Percentiles rank a stretch among this genome's conserved stretches.
phyloP scores from a whole-genome alignment of 2,329 filamentous ascomycete species.

The Aspergillus sp. region DNA sequence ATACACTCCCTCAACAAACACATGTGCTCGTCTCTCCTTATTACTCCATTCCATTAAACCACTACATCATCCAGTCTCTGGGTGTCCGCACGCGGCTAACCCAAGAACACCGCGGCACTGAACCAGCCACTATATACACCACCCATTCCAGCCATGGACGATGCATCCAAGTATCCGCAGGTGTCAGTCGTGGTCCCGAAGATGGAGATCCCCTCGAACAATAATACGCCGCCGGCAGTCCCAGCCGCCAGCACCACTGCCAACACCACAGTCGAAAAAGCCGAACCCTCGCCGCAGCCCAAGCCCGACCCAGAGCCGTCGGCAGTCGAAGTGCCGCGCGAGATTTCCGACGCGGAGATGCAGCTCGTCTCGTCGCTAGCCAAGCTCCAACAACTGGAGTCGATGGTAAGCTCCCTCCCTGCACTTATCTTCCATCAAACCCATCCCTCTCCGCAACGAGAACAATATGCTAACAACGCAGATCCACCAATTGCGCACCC shows the following conservation, averaged over 20 bases:
- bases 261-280: neutral
- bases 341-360: slow-evolving; percentile 33
- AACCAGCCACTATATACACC: slow-evolving; percentile 4
- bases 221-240: neutral
- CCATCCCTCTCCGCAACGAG: slow-evolving; percentile 9
- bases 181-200: slow-evolving; percentile 18
- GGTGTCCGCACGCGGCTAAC: too few relatives aligned
- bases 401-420: slow-evolving; percentile 19
- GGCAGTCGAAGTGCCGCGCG: neutral
- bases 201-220: slow-evolving; percentile 11
- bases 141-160: slow-evolving; percentile 2
- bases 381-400: slow-evolving; percentile 41
- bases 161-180: slow-evolving; percentile 2
- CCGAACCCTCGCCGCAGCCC: neutral
- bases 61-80: too few relatives aligned
- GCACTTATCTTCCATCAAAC: neutral
- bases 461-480: slow-evolving; percentile 12
- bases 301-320: neutral
- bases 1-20: too few relatives aligned
- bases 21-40: too few relatives aligned
- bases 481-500: slow-evolving; percentile 43
- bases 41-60: too few relatives aligned
- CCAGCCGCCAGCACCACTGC: neutral
- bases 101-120: neutral
- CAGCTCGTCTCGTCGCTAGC: slow-evolving; percentile 40